Evolutionary conservation across 2,329 filamentous ascomycete genomes (phyloP).

Genomic region (Teratosphaeria epicoccoides): DNA sequence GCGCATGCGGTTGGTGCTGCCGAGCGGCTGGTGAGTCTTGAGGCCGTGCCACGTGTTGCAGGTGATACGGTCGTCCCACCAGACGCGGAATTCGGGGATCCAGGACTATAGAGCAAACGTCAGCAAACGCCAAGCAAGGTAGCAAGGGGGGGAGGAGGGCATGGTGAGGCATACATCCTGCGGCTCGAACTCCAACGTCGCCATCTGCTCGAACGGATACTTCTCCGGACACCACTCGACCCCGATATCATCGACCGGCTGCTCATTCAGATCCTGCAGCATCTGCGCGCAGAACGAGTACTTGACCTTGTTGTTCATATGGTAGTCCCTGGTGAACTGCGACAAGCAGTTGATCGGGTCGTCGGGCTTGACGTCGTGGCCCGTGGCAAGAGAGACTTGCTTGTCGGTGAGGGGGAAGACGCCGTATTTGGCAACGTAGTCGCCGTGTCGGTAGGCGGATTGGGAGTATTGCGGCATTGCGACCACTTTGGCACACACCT

Average conservation of each 20-base stretch:
- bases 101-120: slow-evolving; percentile 14
- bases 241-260: slow-evolving; percentile 27
- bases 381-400: slow-evolving; percentile 19
- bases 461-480: slow-evolving; percentile 26
- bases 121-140: background rate
- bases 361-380: slow-evolving; percentile 15
- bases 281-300: slow-evolving; percentile 27
- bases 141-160: background rate
- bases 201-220: slow-evolving; percentile 25
- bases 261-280: slow-evolving; percentile 25
- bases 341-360: slow-evolving; percentile 26
- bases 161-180: slow-evolving; percentile 18
- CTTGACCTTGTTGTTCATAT: slow-evolving; percentile 25
- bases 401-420: slow-evolving; percentile 23
- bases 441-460: slow-evolving; percentile 26
- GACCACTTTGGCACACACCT: slow-evolving; percentile 15
- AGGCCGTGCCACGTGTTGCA: slow-evolving; percentile 32
- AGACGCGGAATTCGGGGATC: slow-evolving; percentile 31
- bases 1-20: slow-evolving; percentile 32
- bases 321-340: slow-evolving; percentile 22
- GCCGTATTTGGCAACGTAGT: slow-evolving; percentile 25
- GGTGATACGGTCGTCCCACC: slow-evolving; percentile 33
- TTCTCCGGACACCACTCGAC: slow-evolving; percentile 25
- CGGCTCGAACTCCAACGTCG: slow-evolving; percentile 29
- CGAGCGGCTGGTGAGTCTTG: slow-evolving; percentile 29